Percentiles rank a stretch among this genome's conserved stretches.
Evolutionary conservation across 495 filamentous ascomycete species (phyloP).

Genomic region (Podospora sp.): DNA sequence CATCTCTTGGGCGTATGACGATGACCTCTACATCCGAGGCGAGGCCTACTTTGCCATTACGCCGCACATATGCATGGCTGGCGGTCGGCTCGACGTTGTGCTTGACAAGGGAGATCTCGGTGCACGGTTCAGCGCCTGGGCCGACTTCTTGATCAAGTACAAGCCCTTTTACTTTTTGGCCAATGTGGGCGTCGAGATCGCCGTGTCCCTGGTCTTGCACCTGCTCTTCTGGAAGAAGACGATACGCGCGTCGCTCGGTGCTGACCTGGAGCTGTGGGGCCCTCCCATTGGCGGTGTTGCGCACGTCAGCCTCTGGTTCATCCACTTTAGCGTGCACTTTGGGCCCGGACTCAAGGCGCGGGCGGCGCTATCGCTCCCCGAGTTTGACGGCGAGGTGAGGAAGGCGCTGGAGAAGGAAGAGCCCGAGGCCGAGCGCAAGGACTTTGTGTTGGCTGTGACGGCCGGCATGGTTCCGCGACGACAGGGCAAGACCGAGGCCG

Average conservation of each 20-base stretch:
- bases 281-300: slow-evolving; percentile 43
- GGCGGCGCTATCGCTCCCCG: not conserved
- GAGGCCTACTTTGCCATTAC: slow-evolving; percentile 58
- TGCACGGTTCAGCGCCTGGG: slow-evolving; percentile 49
- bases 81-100: slow-evolving; percentile 38
- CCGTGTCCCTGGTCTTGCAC: slow-evolving; percentile 43
- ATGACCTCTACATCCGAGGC: slow-evolving; percentile 41
- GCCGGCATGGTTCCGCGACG: too few species aligned
- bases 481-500: too few species aligned
- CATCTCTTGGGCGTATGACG: slow-evolving; percentile 44
- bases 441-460: too few species aligned
- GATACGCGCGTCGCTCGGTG: slow-evolving; percentile 42
- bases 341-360: slow-evolving; percentile 22
- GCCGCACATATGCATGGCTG: slow-evolving; percentile 54
- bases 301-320: slow-evolving; percentile 49
- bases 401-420: slow-evolving; percentile 2
- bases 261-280: slow-evolving; percentile 42
- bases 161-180: slow-evolving; percentile 51
- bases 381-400: not conserved
- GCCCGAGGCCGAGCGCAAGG: too few species aligned
- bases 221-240: slow-evolving; percentile 38
- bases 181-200: slow-evolving; percentile 42
- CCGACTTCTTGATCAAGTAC: slow-evolving; percentile 56
- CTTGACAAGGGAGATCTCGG: slow-evolving; percentile 37
- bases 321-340: slow-evolving; percentile 50